Percentiles rank a stretch among this genome's conserved stretches.
Conservation (phyloP, 1,284 basidiomycete genomes). For the Cerioporus squamosus region DNA sequence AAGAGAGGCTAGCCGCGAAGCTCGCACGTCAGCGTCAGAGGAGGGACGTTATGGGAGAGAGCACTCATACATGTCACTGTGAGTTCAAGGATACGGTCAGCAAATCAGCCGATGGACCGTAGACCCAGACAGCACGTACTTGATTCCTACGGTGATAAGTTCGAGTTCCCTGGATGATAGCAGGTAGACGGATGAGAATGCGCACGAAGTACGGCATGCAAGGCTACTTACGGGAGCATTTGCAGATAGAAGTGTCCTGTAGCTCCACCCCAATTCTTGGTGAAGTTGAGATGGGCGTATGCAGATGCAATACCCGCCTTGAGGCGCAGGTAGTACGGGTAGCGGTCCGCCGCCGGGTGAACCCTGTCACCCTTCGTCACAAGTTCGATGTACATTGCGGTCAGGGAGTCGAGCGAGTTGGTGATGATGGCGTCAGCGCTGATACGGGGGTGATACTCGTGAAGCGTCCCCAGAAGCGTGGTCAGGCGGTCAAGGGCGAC, state of each 20-base stretch:
- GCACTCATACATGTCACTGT: slow-evolving; percentile 16
- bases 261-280: slow-evolving; percentile 11
- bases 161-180: slow-evolving; percentile 2
- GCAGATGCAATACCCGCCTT: slow-evolving; percentile 13
- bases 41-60: too few species aligned
- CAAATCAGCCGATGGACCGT: background rate
- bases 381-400: slow-evolving; percentile 13
- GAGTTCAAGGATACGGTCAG: background rate
- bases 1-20: slow-evolving; percentile 3
- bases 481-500: slow-evolving; percentile 13
- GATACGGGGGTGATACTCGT: slow-evolving; percentile 8
- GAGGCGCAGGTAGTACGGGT: slow-evolving; percentile 6
- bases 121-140: background rate
- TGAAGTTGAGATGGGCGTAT: slow-evolving; percentile 13
- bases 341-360: slow-evolving; percentile 3
- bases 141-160: slow-evolving; percentile 3
- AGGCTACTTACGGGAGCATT: slow-evolving; percentile 10
- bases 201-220: too few species aligned
- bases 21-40: background rate
- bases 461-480: slow-evolving; percentile 8
- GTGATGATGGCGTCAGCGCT: slow-evolving; percentile 10
- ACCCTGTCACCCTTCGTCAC: background rate
- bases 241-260: slow-evolving; percentile 7
- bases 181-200: too few species aligned
- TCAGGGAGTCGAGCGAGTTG: slow-evolving; percentile 12